Conservation (phyloP, 1,139 yeast genomes). For the Ogataea hybrid region DNA sequence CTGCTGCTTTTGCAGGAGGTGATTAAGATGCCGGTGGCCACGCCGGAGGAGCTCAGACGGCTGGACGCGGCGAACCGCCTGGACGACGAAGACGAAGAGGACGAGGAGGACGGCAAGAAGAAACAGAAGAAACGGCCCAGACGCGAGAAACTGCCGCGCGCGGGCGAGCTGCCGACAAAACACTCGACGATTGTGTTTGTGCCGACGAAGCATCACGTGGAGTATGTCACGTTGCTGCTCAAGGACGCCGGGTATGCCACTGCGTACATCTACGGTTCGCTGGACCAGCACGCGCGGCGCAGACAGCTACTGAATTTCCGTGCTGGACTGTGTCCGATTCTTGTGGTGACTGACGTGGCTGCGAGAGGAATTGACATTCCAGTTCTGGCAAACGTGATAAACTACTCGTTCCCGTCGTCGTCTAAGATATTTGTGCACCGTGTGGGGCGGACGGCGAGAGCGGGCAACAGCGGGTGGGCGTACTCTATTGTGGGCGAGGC, state of each 20-base stretch:
- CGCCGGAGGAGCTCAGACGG: conserved; percentile 58
- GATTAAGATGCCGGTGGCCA: conserved; percentile 80
- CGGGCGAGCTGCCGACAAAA: conserved; percentile 79
- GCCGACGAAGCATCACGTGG: conserved; percentile 98
- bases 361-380: conserved; percentile 99
- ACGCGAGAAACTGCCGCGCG: conserved; percentile 66
- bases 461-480: conserved; percentile 98
- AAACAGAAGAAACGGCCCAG: conserved; percentile 36
- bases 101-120: conserved; percentile 28
- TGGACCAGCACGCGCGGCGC: conserved; percentile 93
- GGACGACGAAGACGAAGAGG: conserved; percentile 47
- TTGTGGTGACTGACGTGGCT: conserved; percentile 98
- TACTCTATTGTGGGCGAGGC: conserved; percentile 82
- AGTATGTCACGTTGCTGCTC: conserved; percentile 70
- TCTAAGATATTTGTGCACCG: conserved; percentile 94
- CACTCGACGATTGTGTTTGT: conserved; percentile 89
- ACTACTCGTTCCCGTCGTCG: conserved; percentile 85
- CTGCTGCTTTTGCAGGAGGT: conserved; percentile 74
- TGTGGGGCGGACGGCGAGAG: conserved; percentile 99
- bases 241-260: conserved; percentile 75
- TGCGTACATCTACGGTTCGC: conserved; percentile 88
- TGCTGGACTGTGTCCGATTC: conserved; percentile 72
- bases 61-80: conserved; percentile 47
- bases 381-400: conserved; percentile 88
- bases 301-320: conserved; percentile 85